Percentiles rank a stretch among this genome's conserved stretches.
phyloP scores from a whole-genome alignment of 1,284 basidiomycete species.

The Melampsora americana region DNA sequence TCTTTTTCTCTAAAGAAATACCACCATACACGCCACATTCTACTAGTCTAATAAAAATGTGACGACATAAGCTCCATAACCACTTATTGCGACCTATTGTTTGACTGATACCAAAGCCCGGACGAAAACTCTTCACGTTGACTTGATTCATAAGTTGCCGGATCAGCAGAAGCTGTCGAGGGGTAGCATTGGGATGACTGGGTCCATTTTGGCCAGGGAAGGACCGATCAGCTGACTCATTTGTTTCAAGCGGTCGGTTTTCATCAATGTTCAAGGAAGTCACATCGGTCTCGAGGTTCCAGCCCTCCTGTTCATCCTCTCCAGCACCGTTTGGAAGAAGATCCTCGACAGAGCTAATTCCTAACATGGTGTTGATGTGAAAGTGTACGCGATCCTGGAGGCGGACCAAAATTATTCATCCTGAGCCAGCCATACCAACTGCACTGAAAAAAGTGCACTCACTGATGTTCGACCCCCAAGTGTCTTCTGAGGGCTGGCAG shows the following conservation, averaged over 20 bases:
- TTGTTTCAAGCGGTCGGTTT: no score
- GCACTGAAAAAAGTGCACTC: no score
- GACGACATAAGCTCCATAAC: background rate
- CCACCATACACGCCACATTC: slow-evolving; percentile 6
- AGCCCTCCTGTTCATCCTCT: no score
- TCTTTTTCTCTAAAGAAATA: background rate
- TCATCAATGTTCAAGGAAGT: no score
- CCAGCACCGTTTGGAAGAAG: background rate
- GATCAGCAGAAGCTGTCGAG: slow-evolving; percentile 25
- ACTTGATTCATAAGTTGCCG: slow-evolving; percentile 13
- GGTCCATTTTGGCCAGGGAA: slow-evolving; percentile 33
- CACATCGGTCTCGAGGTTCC: no score
- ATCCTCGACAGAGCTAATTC: no score
- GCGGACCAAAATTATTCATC: no score
- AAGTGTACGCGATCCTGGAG: no score
- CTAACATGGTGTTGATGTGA: no score
- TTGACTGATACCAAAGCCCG: slow-evolving; percentile 7
- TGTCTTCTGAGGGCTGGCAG: no score
- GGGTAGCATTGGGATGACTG: slow-evolving; percentile 12
- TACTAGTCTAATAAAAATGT: slow-evolving; percentile 8
- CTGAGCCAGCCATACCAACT: no score
- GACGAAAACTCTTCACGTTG: slow-evolving; percentile 18
- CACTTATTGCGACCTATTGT: background rate
- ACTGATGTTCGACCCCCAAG: no score
- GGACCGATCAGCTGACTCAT: background rate